phyloP scores from a whole-genome alignment of 2,329 filamentous ascomycete genomes.

The Verticillium klebahnii region DNA sequence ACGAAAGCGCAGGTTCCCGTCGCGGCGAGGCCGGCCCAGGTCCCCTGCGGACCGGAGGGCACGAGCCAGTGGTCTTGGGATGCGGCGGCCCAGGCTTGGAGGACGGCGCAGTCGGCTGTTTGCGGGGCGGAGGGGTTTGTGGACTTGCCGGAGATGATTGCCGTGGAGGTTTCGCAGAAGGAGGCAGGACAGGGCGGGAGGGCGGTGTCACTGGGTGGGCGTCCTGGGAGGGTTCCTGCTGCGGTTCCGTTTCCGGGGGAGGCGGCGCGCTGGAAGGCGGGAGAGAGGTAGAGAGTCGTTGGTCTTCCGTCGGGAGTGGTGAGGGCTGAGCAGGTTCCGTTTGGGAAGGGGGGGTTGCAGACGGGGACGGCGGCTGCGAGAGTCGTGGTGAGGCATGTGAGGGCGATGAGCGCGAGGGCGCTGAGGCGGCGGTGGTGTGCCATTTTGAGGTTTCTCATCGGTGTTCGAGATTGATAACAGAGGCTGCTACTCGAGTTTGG shows the following conservation, averaged over 20 bases:
- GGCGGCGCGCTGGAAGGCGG: not conserved
- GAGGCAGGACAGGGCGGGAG: not conserved
- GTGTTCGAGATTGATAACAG: not conserved
- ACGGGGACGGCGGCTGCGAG: not conserved
- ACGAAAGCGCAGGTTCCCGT: not conserved
- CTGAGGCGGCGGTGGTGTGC: not conserved
- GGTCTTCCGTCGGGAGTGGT: not conserved
- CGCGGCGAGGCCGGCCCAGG: not conserved
- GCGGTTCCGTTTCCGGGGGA: not conserved
- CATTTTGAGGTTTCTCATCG: not conserved
- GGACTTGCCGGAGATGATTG: not conserved
- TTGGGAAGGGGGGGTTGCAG: not conserved
- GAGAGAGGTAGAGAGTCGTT: not conserved
- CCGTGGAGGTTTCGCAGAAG: not conserved
- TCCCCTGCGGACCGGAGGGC: not conserved
- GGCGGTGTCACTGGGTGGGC: not conserved
- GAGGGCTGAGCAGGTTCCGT: not conserved
- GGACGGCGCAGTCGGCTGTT: not conserved
- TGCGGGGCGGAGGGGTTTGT: not conserved
- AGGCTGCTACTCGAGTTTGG: not conserved
- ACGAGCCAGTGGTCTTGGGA: not conserved
- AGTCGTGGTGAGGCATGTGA: not conserved
- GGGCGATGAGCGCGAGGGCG: not conserved
- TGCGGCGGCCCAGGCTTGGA: not conserved
- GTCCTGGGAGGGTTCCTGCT: not conserved